Base-by-base conservation (phyloP, 495 filamentous ascomycete species). In the Margaritispora aquatica region DNA sequence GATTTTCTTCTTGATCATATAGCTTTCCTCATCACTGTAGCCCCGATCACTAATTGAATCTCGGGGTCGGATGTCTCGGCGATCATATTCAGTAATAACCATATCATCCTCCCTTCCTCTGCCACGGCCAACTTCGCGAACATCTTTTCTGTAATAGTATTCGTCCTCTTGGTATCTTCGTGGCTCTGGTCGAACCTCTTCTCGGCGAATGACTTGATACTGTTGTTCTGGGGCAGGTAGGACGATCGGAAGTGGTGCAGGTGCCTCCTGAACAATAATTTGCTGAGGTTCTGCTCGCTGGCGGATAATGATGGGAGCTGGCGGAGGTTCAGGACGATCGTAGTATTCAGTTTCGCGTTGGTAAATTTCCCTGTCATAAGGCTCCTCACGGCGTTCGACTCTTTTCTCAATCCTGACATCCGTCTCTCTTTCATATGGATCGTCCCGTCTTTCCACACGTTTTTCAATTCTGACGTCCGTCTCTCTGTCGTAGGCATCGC, bases 211-310 rank as follows among this genome's bases (percentile, higher is more conserved):
- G 56, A 91, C 70, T 53, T 87, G 86, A 64, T 84, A 88, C 4
- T 81, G 78, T 48, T 85, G 81, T 60, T 91, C 85, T 31, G 86
- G 77, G 24, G 79, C 77, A 31, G 79, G 80, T 38, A 88, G 66
- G 52, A 92, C 83, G 58, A 90, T 75, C 8, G 84, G 84, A 49
- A 83, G 75, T 50, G 82, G 84, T n/a, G 69, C 51, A 8, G 85
- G 84, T 3, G 81, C 79, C 76, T 92, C 85, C 68, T 88, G 81
- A 60, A 91, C 78, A 65, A 91, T 87, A 73, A 92, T 82, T 67
- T 81, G 82, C 64, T 89, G 85, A 47, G 76, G 77, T 65, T 90
- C 82, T 47, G 72, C 69, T 41, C 75, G 69, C 58, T 84, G 83
- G 62, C 81, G 86, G 70, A 92, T 87, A 65, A 90, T 75, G 63